phyloP scores from a whole-genome alignment of 768 basidiomycete species.

The Stropharia rugosoannulata region DNA sequence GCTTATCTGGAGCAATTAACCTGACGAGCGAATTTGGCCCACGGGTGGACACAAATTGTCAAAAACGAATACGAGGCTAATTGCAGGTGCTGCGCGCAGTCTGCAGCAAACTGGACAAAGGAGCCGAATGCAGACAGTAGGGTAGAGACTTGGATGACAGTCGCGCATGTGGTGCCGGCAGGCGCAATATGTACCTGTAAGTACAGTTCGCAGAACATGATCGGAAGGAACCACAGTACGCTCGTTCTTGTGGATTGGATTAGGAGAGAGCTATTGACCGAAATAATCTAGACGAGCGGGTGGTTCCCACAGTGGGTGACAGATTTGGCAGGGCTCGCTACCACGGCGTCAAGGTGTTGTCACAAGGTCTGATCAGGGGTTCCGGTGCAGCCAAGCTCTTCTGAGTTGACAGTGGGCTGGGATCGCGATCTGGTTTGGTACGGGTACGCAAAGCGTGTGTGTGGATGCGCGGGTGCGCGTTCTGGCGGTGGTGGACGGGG shows the following conservation, averaged over 20 bases:
- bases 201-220: conserved; percentile 12
- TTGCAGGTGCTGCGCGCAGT: too few relatives aligned
- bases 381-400: conserved; percentile 22
- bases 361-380: conserved; percentile 36
- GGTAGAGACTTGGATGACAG: not conserved
- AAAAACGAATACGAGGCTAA: too few relatives aligned
- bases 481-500: not conserved
- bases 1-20: too few relatives aligned
- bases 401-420: too few relatives aligned
- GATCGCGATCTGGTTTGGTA: not conserved
- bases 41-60: too few relatives aligned
- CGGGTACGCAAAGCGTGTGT: not conserved
- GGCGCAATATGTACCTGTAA: conserved; percentile 21
- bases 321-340: conserved; percentile 19
- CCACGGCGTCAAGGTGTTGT: conserved; percentile 27
- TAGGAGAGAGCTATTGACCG: conserved; percentile 9
- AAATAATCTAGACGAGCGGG: conserved; percentile 17
- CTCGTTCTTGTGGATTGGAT: not conserved
- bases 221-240: conserved; percentile 14
- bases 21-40: too few relatives aligned
- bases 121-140: too few relatives aligned
- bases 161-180: conserved; percentile 19
- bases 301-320: conserved; percentile 23
- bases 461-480: not conserved
- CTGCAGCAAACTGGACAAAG: too few relatives aligned